Conservation (phyloP, 441 rosid genomes). For the Pelargonium cotyledonis region DNA sequence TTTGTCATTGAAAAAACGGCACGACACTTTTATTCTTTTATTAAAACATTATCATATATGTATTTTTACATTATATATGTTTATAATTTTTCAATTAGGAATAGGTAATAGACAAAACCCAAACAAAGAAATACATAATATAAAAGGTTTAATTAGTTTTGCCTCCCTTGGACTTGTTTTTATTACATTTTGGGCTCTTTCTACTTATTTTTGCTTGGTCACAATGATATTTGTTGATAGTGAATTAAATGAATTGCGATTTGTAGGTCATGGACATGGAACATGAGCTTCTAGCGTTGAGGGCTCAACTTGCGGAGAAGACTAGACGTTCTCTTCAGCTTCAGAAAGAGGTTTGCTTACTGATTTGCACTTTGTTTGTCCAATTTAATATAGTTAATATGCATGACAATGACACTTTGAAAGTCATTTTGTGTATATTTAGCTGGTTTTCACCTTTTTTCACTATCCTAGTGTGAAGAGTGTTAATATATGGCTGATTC, state of each 20-base stretch:
- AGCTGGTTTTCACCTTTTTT: background rate
- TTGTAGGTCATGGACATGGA: constrained; percentile 99
- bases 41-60: no score
- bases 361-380: background rate
- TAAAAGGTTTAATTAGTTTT: no score
- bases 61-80: no score
- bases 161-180: no score
- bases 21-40: no score
- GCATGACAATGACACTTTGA: background rate
- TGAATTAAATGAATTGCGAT: constrained; percentile 14
- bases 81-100: no score
- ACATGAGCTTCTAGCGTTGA: constrained; percentile 74
- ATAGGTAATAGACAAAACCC: no score
- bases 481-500: constrained; percentile 2
- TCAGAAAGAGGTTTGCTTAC: constrained; percentile 57
- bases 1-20: no score
- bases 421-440: background rate
- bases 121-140: no score
- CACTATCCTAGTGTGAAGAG: background rate
- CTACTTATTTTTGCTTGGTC: background rate
- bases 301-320: constrained; percentile 87
- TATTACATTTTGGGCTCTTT: background rate
- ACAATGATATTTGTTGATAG: constrained; percentile 8
- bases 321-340: constrained; percentile 70
- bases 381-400: background rate